Conservation (phyloP, 1,139 yeast species). For the Protomyces inundatus region DNA sequence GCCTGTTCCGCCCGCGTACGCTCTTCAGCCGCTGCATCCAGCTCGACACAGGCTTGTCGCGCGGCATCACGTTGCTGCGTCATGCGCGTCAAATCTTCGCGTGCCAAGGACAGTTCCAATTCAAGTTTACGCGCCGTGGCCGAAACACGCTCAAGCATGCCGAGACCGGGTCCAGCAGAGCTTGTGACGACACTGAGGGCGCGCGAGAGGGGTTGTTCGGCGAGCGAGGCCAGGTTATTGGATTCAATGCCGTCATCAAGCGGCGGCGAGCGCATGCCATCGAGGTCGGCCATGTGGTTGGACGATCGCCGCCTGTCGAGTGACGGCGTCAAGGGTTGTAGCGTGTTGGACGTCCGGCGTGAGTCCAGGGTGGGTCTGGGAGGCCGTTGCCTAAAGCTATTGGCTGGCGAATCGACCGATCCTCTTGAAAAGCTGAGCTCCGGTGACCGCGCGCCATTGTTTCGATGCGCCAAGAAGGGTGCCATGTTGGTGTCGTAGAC, state of each 20-base stretch:
- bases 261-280: conserved; percentile 12
- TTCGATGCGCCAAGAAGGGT: not conserved
- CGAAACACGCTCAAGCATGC: conserved; percentile 53
- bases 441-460: not conserved
- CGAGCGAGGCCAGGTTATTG: not conserved
- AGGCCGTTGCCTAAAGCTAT: not conserved
- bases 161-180: conserved; percentile 24
- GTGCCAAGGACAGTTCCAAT: conserved; percentile 61
- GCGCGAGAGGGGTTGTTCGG: not conserved
- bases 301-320: not conserved
- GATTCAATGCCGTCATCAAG: not conserved
- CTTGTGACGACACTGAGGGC: not conserved
- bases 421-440: conserved; percentile 5
- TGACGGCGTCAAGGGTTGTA: not conserved
- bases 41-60: conserved; percentile 58
- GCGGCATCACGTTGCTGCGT: conserved; percentile 58
- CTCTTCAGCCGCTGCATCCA: conserved; percentile 53
- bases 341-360: not conserved
- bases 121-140: conserved; percentile 73
- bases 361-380: conserved; percentile 14
- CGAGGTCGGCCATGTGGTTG: not conserved
- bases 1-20: conserved; percentile 42
- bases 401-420: conserved; percentile 9
- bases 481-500: not conserved
- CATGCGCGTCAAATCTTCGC: conserved; percentile 57